Conservation (phyloP, 208 protist species). For the Trypanosoma congolense region DNA sequence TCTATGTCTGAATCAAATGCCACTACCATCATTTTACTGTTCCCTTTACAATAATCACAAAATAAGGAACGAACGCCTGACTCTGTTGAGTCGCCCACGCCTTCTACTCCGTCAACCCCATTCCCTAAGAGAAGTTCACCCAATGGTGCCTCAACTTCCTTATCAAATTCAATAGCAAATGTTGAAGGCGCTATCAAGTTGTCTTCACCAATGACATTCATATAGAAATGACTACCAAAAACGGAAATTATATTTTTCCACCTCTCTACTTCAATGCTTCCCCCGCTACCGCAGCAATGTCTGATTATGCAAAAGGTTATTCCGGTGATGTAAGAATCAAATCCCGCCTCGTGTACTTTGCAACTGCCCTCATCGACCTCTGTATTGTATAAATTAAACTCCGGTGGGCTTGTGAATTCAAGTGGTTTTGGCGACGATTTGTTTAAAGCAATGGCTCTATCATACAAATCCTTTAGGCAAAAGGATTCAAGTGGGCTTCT, state of each 20-base stretch:
- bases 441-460: slow-evolving; percentile 23
- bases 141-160: slow-evolving; percentile 9
- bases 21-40: no score
- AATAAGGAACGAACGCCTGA: background rate
- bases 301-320: slow-evolving; percentile 35
- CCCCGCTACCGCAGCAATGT: slow-evolving; percentile 16
- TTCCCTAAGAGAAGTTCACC: background rate
- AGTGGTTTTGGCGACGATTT: background rate
- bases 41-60: background rate
- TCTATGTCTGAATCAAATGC: no score
- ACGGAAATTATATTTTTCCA: slow-evolving; percentile 50
- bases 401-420: slow-evolving; percentile 32
- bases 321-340: slow-evolving; percentile 80
- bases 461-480: slow-evolving; percentile 38
- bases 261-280: slow-evolving; percentile 3
- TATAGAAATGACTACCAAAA: slow-evolving; percentile 38
- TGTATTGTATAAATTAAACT: slow-evolving; percentile 56
- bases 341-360: slow-evolving; percentile 64
- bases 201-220: slow-evolving; percentile 21
- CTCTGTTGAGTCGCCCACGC: background rate
- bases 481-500: slow-evolving; percentile 20
- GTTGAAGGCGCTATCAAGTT: slow-evolving; percentile 9
- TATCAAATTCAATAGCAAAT: slow-evolving; percentile 17
- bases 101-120: no score
- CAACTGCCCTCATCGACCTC: slow-evolving; percentile 7